Evolutionary conservation across 1,284 basidiomycete genomes (phyloP), one percentile per base, ranked within the genome.

Genomic region (Gymnopus androsaceus): DNA sequence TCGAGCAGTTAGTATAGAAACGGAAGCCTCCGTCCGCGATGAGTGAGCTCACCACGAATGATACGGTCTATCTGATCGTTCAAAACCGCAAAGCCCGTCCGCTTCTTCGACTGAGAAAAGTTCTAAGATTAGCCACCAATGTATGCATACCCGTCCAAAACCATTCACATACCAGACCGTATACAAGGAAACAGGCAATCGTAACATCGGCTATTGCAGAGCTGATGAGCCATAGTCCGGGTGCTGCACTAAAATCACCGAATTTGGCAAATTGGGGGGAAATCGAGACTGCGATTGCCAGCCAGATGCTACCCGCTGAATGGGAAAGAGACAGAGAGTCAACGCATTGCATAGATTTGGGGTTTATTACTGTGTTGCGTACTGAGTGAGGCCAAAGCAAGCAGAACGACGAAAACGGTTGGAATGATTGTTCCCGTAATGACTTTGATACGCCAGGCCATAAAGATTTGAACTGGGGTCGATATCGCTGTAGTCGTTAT

Each of bases 391-490:
- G 38, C 44, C n/a, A 56, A 23, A 2, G 54, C 37, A 27, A 44
- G 42, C n/a, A 56, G 21, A 23, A 12, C 12, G 4, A 56, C 44
- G 31, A 51, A 31, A 17, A 27, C 34, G 7, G 48, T 21, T 17
- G 49, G 37, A 6, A 56, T 33, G 33, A 23, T 6, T 34, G 48
- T 50, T 37, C 45, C 31, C 38, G 28, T 50, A 9, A 56, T 56
- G 7, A 45, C 40, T 28, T 51, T 41, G n/a, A 56, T 56, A 14
- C 54, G 37, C 48, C 48, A 56, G 5, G 54, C 54, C 54, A 56
- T 56, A 41, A 51, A 56, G 3, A 55, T 52, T 49, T 63, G 62
- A 14, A 63, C 58, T 4, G 62, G 62, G 1, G 60, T 59, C 2
- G 62, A 63, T 14, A 63, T 54, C 3, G 51, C 33, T 19, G 51